Conservation (phyloP, 176 grass and related monocot genomes). For the Avena eriantha region DNA sequence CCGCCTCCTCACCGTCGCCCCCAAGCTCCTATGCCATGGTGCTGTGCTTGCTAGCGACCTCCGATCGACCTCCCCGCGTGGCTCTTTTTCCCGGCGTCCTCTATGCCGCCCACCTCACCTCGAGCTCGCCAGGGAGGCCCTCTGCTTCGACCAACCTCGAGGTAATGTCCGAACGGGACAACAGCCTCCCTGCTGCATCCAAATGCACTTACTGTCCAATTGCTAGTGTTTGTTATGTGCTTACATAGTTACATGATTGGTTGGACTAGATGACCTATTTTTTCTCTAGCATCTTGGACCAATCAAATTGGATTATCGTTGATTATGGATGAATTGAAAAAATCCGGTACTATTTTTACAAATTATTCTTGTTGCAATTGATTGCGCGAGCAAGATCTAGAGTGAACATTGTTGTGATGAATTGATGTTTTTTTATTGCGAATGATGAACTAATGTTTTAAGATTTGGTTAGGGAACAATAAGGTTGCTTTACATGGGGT, state of each 20-base stretch:
- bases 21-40: no score
- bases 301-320: background rate
- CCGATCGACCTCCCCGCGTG: no score
- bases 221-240: background rate
- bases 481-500: slow-evolving; percentile 15
- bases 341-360: background rate
- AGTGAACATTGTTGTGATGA: background rate
- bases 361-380: background rate
- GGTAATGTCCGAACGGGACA: no score
- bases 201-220: background rate
- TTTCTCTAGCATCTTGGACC: background rate
- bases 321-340: background rate
- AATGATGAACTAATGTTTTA: background rate
- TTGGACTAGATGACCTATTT: background rate
- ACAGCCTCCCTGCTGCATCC: no score
- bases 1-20: no score
- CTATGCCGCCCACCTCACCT: no score
- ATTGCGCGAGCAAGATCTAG: background rate
- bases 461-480: background rate
- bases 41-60: no score
- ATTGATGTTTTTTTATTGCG: background rate
- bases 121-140: no score
- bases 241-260: background rate
- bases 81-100: no score
- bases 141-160: no score